These are phyloP conservation scores for Thozetella sp. DNA, from an alignment of 495 filamentous ascomycete genomes.

Conservation along the genomic window DNA sequence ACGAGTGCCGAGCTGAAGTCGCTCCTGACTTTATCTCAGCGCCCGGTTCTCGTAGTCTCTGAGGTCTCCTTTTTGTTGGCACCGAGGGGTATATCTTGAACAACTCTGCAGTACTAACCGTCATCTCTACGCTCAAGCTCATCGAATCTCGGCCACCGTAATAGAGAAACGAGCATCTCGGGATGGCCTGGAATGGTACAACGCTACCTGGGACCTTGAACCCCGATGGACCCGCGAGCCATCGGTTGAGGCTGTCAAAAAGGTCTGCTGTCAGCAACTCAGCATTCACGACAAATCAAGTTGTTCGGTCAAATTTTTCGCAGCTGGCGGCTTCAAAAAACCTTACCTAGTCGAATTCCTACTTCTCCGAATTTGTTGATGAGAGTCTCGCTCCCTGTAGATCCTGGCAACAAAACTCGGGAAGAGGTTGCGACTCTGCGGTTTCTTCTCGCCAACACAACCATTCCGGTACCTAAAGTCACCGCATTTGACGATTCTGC, in stretches of 20 bases:
- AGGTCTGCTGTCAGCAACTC: conserved; percentile 3
- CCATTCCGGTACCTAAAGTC: conserved; percentile 41
- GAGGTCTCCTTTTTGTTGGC: too few relatives aligned
- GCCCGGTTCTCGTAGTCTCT: too few relatives aligned
- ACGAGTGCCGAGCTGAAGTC: too few relatives aligned
- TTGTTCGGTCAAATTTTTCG: neutral
- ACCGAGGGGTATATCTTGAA: too few relatives aligned
- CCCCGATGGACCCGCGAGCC: conserved; percentile 2
- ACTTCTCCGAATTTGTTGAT: conserved; percentile 18
- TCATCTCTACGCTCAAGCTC: too few relatives aligned
- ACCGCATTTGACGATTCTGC: conserved; percentile 34
- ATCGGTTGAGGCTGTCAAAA: neutral
- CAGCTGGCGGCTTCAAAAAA: conserved; percentile 5
- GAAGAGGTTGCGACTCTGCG: conserved; percentile 47
- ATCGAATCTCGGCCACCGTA: too few relatives aligned
- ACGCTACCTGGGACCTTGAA: neutral
- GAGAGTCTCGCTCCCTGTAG: conserved; percentile 41
- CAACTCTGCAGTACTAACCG: too few relatives aligned
- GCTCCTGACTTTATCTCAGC: too few relatives aligned
- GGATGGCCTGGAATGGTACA: neutral
- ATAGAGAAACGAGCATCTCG: neutral
- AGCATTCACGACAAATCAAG: neutral
- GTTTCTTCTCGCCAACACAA: conserved; percentile 31
- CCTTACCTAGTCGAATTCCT: neutral
- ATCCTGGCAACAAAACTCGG: conserved; percentile 38